These are phyloP conservation scores for Colletotrichum nymphaeae DNA, from an alignment of 2,329 filamentous ascomycete genomes.

Conservation along the genomic window DNA sequence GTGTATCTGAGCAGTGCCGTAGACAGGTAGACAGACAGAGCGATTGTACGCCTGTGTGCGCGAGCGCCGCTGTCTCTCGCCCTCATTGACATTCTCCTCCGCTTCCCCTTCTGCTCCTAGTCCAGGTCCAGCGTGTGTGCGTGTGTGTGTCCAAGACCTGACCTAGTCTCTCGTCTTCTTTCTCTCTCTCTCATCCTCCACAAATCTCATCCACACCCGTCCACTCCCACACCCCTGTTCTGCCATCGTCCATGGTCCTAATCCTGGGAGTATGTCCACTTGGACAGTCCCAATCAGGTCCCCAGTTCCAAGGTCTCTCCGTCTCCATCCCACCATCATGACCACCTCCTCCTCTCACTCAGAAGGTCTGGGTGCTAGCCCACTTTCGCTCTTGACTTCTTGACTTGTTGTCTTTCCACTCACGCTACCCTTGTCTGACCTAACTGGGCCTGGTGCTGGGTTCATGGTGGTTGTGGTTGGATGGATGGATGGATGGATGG, in stretches of 20 bases:
- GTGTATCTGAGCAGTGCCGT: no score
- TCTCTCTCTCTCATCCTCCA: constrained; percentile 20
- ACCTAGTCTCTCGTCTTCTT: not conserved
- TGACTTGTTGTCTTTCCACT: constrained; percentile 1
- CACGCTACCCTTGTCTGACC: constrained; percentile 7
- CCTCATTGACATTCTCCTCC: not conserved
- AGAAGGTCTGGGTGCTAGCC: not conserved
- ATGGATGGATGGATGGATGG: no score
- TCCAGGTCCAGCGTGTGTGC: no score
- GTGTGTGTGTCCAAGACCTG: no score
- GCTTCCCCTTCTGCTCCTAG: constrained; percentile 2
- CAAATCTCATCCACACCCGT: constrained; percentile 11
- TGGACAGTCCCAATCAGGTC: constrained; percentile 20
- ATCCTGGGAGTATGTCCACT: constrained; percentile 16
- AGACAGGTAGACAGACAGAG: no score
- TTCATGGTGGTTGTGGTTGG: not conserved
- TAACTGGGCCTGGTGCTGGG: not conserved
- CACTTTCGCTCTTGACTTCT: constrained; percentile 3
- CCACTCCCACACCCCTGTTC: constrained; percentile 5
- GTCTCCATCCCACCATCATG: constrained; percentile 1
- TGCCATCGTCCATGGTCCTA: constrained; percentile 3
- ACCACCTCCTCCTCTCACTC: not conserved
- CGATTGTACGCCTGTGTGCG: no score
- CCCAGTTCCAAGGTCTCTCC: constrained; percentile 4
- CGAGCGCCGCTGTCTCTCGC: no score